Evolutionary conservation across 2,329 filamentous ascomycete genomes (phyloP).

Genomic region (Clarireedia hainanense): DNA sequence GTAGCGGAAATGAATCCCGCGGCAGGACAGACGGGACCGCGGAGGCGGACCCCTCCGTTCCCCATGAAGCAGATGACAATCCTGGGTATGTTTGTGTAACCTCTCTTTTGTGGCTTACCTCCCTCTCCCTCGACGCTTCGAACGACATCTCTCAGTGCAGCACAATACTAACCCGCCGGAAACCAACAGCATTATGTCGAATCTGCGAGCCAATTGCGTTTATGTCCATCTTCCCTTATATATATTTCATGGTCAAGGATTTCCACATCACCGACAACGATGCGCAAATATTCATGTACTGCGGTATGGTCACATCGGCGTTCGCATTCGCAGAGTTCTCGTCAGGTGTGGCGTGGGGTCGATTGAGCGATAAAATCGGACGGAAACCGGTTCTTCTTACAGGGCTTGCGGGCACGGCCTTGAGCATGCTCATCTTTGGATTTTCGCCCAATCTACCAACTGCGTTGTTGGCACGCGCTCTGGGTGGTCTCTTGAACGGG

Average conservation of each 20-base stretch:
- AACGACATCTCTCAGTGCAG: background rate
- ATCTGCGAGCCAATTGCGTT: constrained; percentile 99
- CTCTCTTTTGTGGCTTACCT: background rate
- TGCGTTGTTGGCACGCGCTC: constrained; percentile 77
- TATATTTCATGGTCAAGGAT: constrained; percentile 93
- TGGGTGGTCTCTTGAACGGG: constrained; percentile 91
- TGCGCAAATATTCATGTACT: constrained; percentile 80
- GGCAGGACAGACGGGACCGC: constrained; percentile 24
- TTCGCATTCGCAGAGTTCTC: constrained; percentile 96
- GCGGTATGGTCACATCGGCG: constrained; percentile 90
- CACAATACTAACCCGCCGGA: background rate
- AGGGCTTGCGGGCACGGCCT: constrained; percentile 80
- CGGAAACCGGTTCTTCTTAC: constrained; percentile 87
- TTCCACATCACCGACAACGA: constrained; percentile 77
- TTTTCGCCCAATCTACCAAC: constrained; percentile 76
- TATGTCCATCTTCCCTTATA: constrained; percentile 98
- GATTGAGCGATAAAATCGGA: constrained; percentile 83
- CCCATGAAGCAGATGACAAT: constrained; percentile 43
- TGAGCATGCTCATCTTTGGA: constrained; percentile 90
- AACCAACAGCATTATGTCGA: constrained; percentile 66
- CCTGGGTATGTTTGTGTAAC: constrained; percentile 35
- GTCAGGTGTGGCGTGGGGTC: constrained; percentile 87
- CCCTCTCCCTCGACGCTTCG: background rate
- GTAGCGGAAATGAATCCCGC: constrained; percentile 18
- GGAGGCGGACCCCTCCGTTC: constrained; percentile 31